Evolutionary conservation across 2,329 filamentous ascomycete genomes (phyloP), one percentile per base, ranked within the genome.

Genomic region (Fusarium sp.): DNA sequence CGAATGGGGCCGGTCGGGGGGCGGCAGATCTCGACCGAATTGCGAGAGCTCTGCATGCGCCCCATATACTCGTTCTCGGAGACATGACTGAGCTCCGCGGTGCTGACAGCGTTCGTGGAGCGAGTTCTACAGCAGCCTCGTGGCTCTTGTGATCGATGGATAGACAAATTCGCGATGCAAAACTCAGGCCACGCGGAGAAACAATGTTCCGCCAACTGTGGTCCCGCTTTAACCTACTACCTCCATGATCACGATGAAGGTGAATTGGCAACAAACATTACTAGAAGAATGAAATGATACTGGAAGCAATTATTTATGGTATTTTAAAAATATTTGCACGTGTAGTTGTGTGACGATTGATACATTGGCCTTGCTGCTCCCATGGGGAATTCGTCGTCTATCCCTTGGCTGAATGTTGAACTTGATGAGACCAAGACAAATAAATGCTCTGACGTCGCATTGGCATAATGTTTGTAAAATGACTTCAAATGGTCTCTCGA

Each of bases 31-130:
- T 71, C 70, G 75, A 72, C 36, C 70, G 74, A 63, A 77, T 56
- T 54, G 75, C 75, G 50, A 80, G 71, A 71, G 74, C 71, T 73
- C 76, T 76, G 57, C 78, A 79, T 67, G 74, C 77, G 37, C 75
- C 75, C 77, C 75, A 78, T 57, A 79, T 63, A 62, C 74, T 74
- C 60, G 75, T 70, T 71, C 74, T 74, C 58, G 77, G 69, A 75
- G 76, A 74, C 77, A 79, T 79, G 70, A 54, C 71, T 71, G 70
- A 74, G 71, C 73, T 72, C 72, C 71, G 68, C 72, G 71, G 71
- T 67, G 65, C 69, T 72, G 59, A 58, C 71, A 72, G 56, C 72
- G 71, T 71, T 69, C 60, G 64, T 72, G 57, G 72, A 74, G 69
- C 55, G 68, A 53, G 49, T 62, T 67, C 26, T 71, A 62, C 57